Percentiles rank a stretch among this genome's conserved stretches.
Evolutionary conservation across 495 filamentous ascomycete genomes (phyloP).

Genomic region (Aspergillus sparsus): DNA sequence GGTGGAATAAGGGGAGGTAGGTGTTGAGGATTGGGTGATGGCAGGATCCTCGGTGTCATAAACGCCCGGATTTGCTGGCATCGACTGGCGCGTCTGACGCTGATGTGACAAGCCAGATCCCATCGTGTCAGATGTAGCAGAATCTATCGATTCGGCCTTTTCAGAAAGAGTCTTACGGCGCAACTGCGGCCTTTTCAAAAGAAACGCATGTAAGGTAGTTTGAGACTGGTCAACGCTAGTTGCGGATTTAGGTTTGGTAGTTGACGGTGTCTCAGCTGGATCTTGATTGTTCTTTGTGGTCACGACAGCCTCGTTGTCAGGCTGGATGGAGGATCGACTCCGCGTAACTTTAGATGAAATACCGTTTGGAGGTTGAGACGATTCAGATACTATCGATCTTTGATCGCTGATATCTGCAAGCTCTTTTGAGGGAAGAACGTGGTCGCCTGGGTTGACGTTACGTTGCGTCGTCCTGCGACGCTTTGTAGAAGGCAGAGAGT

Average conservation of each 20-base stretch:
- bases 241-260: not conserved
- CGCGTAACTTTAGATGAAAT: slow-evolving; percentile 14
- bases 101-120: slow-evolving; percentile 8
- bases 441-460: slow-evolving; percentile 19
- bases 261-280: slow-evolving; percentile 3
- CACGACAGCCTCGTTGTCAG: not conserved
- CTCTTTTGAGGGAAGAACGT: slow-evolving; percentile 14
- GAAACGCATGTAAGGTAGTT: slow-evolving; percentile 19
- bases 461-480: slow-evolving; percentile 29
- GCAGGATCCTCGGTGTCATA: slow-evolving; percentile 10
- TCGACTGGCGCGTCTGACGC: slow-evolving; percentile 23
- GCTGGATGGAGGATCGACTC: slow-evolving; percentile 7
- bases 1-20: slow-evolving; percentile 16
- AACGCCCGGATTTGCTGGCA: slow-evolving; percentile 21
- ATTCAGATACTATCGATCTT: not conserved
- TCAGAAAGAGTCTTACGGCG: slow-evolving; percentile 17
- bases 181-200: slow-evolving; percentile 19
- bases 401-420: slow-evolving; percentile 9
- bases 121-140: slow-evolving; percentile 10
- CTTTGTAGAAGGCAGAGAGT: slow-evolving; percentile 29
- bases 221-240: slow-evolving; percentile 13
- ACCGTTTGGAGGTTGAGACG: slow-evolving; percentile 6
- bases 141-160: slow-evolving; percentile 10
- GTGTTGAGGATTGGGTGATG: slow-evolving; percentile 5
- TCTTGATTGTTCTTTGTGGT: slow-evolving; percentile 3